These are phyloP conservation scores for Cutaneotrichosporon arboriforme DNA, from an alignment of 1,284 basidiomycete species.

Conservation along the genomic window DNA sequence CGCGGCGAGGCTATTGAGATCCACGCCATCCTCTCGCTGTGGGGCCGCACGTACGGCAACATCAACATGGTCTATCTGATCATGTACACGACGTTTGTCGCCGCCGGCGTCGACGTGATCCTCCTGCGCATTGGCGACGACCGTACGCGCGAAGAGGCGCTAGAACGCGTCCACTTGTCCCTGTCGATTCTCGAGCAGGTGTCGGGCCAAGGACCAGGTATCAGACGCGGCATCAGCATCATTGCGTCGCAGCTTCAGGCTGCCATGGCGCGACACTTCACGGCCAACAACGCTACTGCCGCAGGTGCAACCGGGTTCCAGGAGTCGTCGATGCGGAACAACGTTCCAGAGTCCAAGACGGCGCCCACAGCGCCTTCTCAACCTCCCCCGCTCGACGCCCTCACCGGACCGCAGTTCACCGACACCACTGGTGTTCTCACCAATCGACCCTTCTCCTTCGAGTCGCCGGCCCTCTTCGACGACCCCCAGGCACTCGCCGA, in stretches of 20 bases:
- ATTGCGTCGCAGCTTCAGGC: conserved; percentile 21
- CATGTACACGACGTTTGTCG: conserved; percentile 24
- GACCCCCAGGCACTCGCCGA: conserved; percentile 20
- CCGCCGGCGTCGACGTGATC: conserved; percentile 22
- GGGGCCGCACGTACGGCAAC: conserved; percentile 23
- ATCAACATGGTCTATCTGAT: conserved; percentile 26
- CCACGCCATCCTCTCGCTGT: conserved; percentile 20
- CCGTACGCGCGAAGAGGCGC: conserved; percentile 19
- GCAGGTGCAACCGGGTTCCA: neutral
- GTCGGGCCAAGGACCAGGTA: conserved; percentile 19
- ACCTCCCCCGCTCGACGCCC: neutral
- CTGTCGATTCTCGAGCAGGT: conserved; percentile 23
- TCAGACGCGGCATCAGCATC: conserved; percentile 18
- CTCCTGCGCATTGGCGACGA: conserved; percentile 22
- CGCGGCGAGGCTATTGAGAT: conserved; percentile 21
- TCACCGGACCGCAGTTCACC: neutral
- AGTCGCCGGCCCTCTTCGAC: conserved; percentile 14
- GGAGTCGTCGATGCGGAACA: conserved; percentile 4
- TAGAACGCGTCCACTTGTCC: conserved; percentile 19
- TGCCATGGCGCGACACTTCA: conserved; percentile 10
- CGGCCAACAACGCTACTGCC: neutral
- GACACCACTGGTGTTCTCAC: neutral
- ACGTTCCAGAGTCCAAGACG: neutral
- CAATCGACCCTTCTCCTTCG: conserved; percentile 1
- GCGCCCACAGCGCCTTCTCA: neutral